Evolutionary conservation across 768 basidiomycete genomes (phyloP), one percentile per base, ranked within the genome.

Genomic region (Suillus weaverae): DNA sequence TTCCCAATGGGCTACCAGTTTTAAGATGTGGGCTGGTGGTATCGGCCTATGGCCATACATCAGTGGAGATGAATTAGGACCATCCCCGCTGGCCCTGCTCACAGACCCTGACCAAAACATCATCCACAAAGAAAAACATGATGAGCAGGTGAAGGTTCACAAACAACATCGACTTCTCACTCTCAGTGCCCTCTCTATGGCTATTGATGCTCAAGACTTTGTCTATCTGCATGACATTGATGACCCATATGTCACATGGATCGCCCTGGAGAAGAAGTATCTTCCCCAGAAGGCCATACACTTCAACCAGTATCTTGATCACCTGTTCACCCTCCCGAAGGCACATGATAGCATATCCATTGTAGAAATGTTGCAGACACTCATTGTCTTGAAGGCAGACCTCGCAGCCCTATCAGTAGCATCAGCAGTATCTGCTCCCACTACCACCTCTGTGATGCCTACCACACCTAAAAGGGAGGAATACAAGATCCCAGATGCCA

Each of bases 401-500:
- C 44, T 46, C 5, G 4, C 5, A 6, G 44, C n/a, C 0, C n/a
- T 44, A 4, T 44, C 43, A 9, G 43, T 44, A 1, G 20, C 39
- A 1, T 3, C 16, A 18, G 5, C 5, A 6, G 1, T 2, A 0
- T 5, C n/a, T n/a, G n/a, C n/a, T n/a, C n/a, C n/a, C n/a, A n/a
- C 16, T 5, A 16, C 16, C 1, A 18, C 39, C 38, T 14, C 38
- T 2, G 14, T 2, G 11, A 5, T 7, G 13, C 3, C 13, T 38
- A 2, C 38, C 13, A 38, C 38, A 2, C 2, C 38, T 5, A 5
- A 14, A 16, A 41, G 9, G n/a, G 44, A 44, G 2, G 44, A 46
- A 13, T 46, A 22, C 44, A 46, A 46, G 4, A 22, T 46, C 4
- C 44, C n/a, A 2, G 44, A 46, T 3, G 44, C 44, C 4, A 46